Evolutionary conservation across 1,284 basidiomycete species (phyloP), one percentile per base, ranked within the genome.

Genomic region (Coniferiporia weirii): DNA sequence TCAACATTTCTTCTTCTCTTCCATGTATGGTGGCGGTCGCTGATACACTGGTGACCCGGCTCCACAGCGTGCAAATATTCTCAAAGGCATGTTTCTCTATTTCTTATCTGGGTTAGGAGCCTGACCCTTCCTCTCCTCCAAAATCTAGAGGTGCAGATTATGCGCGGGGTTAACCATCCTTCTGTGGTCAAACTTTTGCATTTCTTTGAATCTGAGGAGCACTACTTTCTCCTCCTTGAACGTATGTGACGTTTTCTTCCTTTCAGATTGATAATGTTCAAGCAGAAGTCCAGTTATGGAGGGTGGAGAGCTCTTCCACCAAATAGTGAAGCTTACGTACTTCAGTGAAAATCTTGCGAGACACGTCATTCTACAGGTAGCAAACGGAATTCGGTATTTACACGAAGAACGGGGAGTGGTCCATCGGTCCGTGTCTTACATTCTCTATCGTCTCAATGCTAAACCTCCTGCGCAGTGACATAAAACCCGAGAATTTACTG

Each of bases 291-390:
- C 66, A 94, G 91, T 96, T 45, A 91, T 96, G 92, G 91, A 93
- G 69, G 97, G 97, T 62, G 97, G 97, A 66, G 97, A 99, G 73
- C 81, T 99, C 1, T 99, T 99, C 79, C 96, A 99, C 72, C 97
- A 99, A 72, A 99, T 99, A 67, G 97, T 99, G 75, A 98, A 98
- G 72, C 83, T 99, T 64, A 99, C 97, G 0, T 99, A 99, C 75
- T 98, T 99, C 71, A 95, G 91, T 71, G 97, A 99, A 74, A 89
- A 89, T 61, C 85, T 98, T 13, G 84, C 95, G 9, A 85, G 96
- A 9, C 97, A 99, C 72, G 95, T 99, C 69, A 98, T 99, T 65
- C 75, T 97, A 1, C 97, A 99, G 75, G 97, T 99, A 32, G 97
- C 97, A 0, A 82, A 95, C 34, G 97, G 92, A 20, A 98, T 99